phyloP scores from a whole-genome alignment of 306 rosid genomes.

The Citrullus amarus region DNA sequence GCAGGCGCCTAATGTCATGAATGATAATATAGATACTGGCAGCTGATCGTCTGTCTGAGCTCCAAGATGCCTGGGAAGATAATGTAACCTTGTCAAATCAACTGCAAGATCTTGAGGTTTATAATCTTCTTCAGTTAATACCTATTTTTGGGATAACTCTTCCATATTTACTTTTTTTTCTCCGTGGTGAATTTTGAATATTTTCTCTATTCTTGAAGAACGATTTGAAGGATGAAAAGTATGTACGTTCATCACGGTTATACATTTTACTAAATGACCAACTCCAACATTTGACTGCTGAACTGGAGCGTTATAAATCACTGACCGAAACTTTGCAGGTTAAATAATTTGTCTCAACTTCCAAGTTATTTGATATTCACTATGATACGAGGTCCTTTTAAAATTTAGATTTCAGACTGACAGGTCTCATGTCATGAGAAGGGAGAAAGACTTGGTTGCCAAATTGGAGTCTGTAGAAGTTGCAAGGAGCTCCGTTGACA shows the following conservation, averaged over 20 bases:
- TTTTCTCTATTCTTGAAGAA: constrained; percentile 32
- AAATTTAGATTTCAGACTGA: constrained; percentile 49
- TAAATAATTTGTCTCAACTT: constrained; percentile 14
- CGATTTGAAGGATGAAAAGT: constrained; percentile 76
- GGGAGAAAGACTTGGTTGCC: constrained; percentile 67
- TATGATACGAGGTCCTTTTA: constrained; percentile 6
- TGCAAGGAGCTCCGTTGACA: constrained; percentile 46
- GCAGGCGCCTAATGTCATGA: neutral
- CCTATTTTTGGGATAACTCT: neutral
- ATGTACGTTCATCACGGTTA: constrained; percentile 51
- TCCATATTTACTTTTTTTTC: neutral
- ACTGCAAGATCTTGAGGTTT: constrained; percentile 82
- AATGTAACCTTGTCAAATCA: constrained; percentile 51
- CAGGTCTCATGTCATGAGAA: constrained; percentile 46
- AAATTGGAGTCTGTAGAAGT: constrained; percentile 57
- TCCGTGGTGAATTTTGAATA: neutral
- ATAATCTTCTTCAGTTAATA: constrained; percentile 1
- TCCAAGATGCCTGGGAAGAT: constrained; percentile 61
- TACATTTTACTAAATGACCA: constrained; percentile 73
- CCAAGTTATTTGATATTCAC: constrained; percentile 8
- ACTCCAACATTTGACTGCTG: constrained; percentile 81
- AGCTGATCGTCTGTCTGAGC: constrained; percentile 69
- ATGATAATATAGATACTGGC: constrained; percentile 49
- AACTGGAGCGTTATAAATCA: constrained; percentile 49
- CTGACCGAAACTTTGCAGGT: constrained; percentile 76